These are phyloP conservation scores for Aspergillus ochraceus DNA, from an alignment of 2,329 filamentous ascomycete species.

Conservation along the genomic window DNA sequence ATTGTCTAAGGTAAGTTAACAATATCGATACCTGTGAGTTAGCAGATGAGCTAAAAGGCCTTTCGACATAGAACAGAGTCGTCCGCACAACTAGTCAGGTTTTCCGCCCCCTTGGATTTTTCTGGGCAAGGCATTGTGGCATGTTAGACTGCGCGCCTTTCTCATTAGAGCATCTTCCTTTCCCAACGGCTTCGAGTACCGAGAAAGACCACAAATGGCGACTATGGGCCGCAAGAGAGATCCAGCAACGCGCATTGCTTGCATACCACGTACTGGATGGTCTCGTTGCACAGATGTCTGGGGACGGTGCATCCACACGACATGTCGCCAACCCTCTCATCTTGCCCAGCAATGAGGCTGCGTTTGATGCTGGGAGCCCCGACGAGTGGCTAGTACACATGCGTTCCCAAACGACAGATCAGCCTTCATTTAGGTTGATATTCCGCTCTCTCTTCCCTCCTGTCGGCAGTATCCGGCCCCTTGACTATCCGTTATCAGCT, in stretches of 20 bases:
- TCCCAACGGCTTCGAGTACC: constrained; percentile 27
- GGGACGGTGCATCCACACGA: constrained; percentile 43
- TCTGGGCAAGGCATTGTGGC: constrained; percentile 48
- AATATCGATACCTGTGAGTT: neutral
- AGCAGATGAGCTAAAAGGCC: neutral
- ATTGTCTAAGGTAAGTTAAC: constrained; percentile 36
- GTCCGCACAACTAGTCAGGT: constrained; percentile 48
- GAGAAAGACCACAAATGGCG: constrained; percentile 46
- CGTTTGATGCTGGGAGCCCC: constrained; percentile 42
- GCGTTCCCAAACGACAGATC: constrained; percentile 28
- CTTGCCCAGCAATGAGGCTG: constrained; percentile 42
- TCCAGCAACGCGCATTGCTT: constrained; percentile 46
- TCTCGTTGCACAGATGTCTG: constrained; percentile 46
- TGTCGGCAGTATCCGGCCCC: constrained; percentile 26
- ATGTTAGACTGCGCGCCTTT: constrained; percentile 43
- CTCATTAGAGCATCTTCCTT: constrained; percentile 34
- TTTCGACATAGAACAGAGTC: constrained; percentile 32
- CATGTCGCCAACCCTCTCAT: constrained; percentile 44
- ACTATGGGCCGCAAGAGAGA: constrained; percentile 45
- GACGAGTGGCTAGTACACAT: constrained; percentile 45
- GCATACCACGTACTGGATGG: constrained; percentile 49
- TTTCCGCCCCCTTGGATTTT: constrained; percentile 47
- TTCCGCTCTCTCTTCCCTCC: constrained; percentile 43
- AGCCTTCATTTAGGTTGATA: constrained; percentile 42
- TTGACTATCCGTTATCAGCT: constrained; percentile 39